Base-by-base conservation (phyloP, 176 grass and related monocot genomes). In the Aegilops umbellulata region DNA sequence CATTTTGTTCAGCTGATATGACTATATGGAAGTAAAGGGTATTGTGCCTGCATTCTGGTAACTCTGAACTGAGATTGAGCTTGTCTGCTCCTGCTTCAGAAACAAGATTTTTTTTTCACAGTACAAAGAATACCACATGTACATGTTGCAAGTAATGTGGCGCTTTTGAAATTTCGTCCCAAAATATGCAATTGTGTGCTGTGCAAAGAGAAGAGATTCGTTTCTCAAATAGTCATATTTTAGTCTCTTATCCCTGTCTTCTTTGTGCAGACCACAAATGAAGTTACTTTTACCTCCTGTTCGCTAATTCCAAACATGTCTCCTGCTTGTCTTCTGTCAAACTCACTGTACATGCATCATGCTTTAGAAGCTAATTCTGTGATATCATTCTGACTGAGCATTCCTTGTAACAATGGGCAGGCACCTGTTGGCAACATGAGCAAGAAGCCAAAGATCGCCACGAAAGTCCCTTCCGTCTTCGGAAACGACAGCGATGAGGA, bases 401-500 rank as follows among this genome's bases (percentile, higher is more conserved):
- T 74, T 62, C 61, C 65, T 73, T 80, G 0, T 79, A 84, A 70
- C 3, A 69, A 74, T 47, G 42, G 3, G 58, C 71, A 98, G 94
- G 79, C 87, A 83, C 82, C 82, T 67, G 81, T 75, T 72, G 86
- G 84, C n/a, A 76, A 29, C 46, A 31, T 74, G 25, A 90, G 70
- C 85, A 98, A 96, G 90, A 98, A 94, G 61, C 94, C 85, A 9
- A 98, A 98, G 81, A 73, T 94, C 13, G 82, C 76, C 58, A 53
- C 83, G 4, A 94, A 87, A 66, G 85, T 98, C 46, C 89, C 97
- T 20, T 95, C 94, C 5, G 84, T 98, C 23, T 98, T 98, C 11
- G 66, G 97, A 34, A 80, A 94, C 39, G 94, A 91, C 11, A 98
- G 90, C 8, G 97, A 98, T 0, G 92, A 91, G 26, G 97, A 96